Percentiles rank a stretch among this genome's conserved stretches.
phyloP scores from a whole-genome alignment of 2,329 filamentous ascomycete species.

The Metarhizium brunneum region DNA sequence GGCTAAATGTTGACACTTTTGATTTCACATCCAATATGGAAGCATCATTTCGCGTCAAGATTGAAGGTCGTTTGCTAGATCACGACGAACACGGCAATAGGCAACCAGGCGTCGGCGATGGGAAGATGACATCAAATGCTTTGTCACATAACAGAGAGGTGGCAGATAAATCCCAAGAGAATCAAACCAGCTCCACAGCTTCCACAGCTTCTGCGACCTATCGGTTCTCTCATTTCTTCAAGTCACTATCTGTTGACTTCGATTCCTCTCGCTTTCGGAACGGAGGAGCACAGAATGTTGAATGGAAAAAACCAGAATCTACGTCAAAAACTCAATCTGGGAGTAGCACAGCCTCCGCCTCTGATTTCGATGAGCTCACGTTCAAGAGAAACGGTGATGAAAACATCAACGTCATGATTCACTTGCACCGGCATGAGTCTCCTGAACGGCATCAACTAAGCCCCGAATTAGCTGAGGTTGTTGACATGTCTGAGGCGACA shows the following conservation, averaged over 20 bases:
- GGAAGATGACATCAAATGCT: not conserved
- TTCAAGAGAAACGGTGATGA: conserved; percentile 91
- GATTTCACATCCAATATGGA: conserved; percentile 72
- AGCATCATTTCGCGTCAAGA: conserved; percentile 80
- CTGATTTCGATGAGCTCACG: conserved; percentile 82
- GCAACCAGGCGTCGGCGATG: not conserved
- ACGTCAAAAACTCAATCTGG: conserved; percentile 38
- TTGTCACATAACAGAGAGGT: not conserved
- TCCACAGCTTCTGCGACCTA: conserved; percentile 14
- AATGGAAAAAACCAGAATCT: conserved; percentile 78
- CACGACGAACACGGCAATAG: conserved; percentile 37
- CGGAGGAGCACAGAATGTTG: conserved; percentile 51
- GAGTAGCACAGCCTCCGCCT: conserved; percentile 40
- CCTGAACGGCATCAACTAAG: conserved; percentile 79
- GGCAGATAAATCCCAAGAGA: conserved; percentile 22
- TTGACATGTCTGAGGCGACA: conserved; percentile 81
- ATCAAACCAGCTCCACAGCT: conserved; percentile 37
- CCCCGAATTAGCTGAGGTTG: conserved; percentile 67
- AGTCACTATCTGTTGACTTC: conserved; percentile 65
- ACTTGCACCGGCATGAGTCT: conserved; percentile 72
- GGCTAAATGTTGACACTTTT: conserved; percentile 63
- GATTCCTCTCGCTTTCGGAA: conserved; percentile 52
- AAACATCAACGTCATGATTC: conserved; percentile 84
- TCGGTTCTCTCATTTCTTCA: conserved; percentile 73
- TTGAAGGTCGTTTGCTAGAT: conserved; percentile 77